Conservation (phyloP, 768 basidiomycete species). For the Lactarius tabidus region DNA sequence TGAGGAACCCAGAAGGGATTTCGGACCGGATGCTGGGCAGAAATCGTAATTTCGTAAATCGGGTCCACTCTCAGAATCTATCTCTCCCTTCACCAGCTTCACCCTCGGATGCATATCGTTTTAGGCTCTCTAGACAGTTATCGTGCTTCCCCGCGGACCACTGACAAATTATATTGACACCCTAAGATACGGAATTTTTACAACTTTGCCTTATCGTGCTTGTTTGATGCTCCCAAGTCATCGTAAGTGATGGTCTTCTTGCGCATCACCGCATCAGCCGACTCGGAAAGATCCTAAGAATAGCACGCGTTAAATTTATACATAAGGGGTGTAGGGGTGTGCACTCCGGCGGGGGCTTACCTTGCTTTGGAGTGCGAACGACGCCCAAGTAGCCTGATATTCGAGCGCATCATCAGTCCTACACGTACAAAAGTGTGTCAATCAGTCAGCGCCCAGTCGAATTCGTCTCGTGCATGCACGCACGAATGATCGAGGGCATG, state of each 20-base stretch:
- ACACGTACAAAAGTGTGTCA: not conserved
- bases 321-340: too few relatives aligned
- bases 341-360: conserved; percentile 19
- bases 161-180: not conserved
- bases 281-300: conserved; percentile 2
- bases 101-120: too few relatives aligned
- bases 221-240: not conserved
- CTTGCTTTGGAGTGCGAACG: conserved; percentile 44
- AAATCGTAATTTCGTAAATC: too few relatives aligned
- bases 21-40: not conserved
- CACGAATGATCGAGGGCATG: conserved; percentile 80
- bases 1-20: too few relatives aligned
- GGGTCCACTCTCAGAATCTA: too few relatives aligned
- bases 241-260: conserved; percentile 4
- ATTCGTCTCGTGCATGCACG: too few relatives aligned
- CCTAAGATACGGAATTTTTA: not conserved
- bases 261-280: not conserved
- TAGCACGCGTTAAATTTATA: not conserved
- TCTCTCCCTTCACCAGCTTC: too few relatives aligned
- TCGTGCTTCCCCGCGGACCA: not conserved
- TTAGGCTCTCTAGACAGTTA: too few relatives aligned
- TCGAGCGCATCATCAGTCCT: conserved; percentile 46
- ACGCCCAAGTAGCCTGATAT: conserved; percentile 57
- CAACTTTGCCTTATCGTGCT: not conserved
- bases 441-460: not conserved